Evolutionary conservation across 768 basidiomycete species (phyloP).

Genomic region (Cubamyces sp.): DNA sequence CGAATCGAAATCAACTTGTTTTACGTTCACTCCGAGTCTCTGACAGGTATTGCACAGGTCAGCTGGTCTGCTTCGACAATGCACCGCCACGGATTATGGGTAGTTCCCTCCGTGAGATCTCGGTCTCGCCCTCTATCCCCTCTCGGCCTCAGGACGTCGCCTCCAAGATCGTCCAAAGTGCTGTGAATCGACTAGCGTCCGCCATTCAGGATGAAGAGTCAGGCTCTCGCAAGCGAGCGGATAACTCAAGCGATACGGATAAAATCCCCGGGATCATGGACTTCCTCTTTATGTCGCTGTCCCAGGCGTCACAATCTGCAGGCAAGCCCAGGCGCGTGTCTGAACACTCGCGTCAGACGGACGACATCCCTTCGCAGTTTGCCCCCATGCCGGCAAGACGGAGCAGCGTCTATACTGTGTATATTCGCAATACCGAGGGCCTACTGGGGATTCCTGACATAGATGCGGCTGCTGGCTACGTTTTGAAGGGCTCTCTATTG

Average conservation of each 20-base stretch:
- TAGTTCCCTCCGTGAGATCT: constrained; percentile 53
- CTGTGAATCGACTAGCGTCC: constrained; percentile 64
- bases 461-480: constrained; percentile 65
- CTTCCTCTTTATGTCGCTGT: constrained; percentile 57
- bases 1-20: constrained; percentile 9
- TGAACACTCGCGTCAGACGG: constrained; percentile 44
- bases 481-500: constrained; percentile 46
- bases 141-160: constrained; percentile 32
- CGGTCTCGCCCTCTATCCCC: constrained; percentile 45
- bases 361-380: constrained; percentile 46
- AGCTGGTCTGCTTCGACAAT: constrained; percentile 86
- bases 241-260: constrained; percentile 59
- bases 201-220: constrained; percentile 61
- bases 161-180: constrained; percentile 56
- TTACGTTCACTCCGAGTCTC: no score
- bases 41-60: constrained; percentile 50
- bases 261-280: constrained; percentile 79
- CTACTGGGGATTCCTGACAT: constrained; percentile 52
- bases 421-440: constrained; percentile 56
- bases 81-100: constrained; percentile 73
- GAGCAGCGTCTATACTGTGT: constrained; percentile 67
- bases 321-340: constrained; percentile 39
- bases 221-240: constrained; percentile 44
- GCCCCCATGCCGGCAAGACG: constrained; percentile 49
- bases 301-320: background rate